These are phyloP conservation scores for Mycena alexandri DNA, from an alignment of 768 basidiomycete species.

Conservation along the genomic window DNA sequence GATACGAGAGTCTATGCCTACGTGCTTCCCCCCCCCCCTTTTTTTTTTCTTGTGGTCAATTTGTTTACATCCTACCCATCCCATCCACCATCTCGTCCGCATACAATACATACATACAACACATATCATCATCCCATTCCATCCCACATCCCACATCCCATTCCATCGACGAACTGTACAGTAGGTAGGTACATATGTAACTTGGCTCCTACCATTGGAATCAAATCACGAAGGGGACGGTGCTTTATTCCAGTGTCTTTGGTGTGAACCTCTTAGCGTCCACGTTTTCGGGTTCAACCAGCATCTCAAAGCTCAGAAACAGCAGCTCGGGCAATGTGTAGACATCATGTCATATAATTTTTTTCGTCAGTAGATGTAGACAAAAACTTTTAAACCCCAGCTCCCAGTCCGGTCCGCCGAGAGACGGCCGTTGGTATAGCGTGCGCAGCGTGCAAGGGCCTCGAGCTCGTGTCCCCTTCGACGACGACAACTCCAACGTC, in stretches of 20 bases:
- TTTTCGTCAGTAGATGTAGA: constrained; percentile 16
- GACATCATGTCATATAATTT: constrained; percentile 27
- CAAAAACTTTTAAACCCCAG: constrained; percentile 35
- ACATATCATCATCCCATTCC: no score
- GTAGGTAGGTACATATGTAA: constrained; percentile 10
- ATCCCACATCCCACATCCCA: background rate
- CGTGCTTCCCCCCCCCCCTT: no score
- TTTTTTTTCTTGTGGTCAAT: background rate
- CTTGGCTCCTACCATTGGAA: constrained; percentile 14
- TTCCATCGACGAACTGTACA: constrained; percentile 8
- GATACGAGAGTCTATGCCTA: background rate
- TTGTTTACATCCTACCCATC: background rate
- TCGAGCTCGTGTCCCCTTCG: constrained; percentile 20
- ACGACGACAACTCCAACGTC: background rate
- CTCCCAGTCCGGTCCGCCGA: constrained; percentile 37
- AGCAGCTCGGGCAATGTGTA: background rate
- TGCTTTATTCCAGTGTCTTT: background rate
- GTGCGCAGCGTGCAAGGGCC: constrained; percentile 39
- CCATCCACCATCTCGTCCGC: background rate
- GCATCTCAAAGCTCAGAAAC: background rate
- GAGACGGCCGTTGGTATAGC: constrained; percentile 39
- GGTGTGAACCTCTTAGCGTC: no score
- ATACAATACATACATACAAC: background rate
- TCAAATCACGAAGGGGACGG: background rate
- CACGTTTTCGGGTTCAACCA: background rate